These are phyloP conservation scores for Oxytropis ochrocephala DNA, from an alignment of 306 rosid species.

Conservation along the genomic window DNA sequence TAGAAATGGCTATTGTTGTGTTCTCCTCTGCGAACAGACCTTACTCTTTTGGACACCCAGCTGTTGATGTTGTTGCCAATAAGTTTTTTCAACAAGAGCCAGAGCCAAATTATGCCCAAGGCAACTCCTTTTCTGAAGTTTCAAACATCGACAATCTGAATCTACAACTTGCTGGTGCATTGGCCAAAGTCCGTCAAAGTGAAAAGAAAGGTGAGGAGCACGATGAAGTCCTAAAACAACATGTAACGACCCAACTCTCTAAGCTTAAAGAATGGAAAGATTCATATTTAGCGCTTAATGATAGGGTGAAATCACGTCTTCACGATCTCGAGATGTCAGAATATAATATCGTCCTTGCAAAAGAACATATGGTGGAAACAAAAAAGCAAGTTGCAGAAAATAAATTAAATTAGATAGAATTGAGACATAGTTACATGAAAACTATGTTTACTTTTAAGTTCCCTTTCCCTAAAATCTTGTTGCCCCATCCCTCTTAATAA, in stretches of 20 bases:
- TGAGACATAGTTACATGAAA: background rate
- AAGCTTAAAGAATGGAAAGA: background rate
- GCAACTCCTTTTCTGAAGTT: background rate
- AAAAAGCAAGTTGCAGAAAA: background rate
- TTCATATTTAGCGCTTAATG: background rate
- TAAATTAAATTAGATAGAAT: background rate
- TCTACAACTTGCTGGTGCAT: background rate
- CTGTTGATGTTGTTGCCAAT: background rate
- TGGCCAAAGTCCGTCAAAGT: background rate
- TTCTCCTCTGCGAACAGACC: background rate
- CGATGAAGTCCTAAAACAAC: background rate
- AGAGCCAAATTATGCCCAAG: background rate
- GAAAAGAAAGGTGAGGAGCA: background rate
- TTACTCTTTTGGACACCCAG: conserved; percentile 1
- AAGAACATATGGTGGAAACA: background rate
- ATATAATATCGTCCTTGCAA: background rate
- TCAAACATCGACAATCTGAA: background rate
- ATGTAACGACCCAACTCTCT: background rate
- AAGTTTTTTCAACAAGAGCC: background rate
- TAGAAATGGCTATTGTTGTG: background rate
- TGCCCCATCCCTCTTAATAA: background rate
- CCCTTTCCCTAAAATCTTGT: background rate
- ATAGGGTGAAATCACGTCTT: background rate
- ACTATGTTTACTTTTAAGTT: background rate
- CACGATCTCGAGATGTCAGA: background rate